Base-by-base conservation (phyloP, 1,284 basidiomycete genomes). In the Pholiota adiposa region DNA sequence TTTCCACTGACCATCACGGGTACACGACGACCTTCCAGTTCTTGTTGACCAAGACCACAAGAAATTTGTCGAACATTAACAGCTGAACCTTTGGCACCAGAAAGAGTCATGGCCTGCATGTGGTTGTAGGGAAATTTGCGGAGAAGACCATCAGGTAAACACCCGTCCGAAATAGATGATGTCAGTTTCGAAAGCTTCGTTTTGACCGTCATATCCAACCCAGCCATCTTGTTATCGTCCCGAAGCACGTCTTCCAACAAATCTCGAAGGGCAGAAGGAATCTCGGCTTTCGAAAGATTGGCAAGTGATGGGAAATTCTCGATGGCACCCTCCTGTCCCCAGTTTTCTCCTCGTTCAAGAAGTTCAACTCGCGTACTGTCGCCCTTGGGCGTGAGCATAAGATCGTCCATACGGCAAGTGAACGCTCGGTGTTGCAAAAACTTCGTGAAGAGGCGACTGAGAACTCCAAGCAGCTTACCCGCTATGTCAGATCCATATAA, bases 1-100 rank as follows among this genome's bases (percentile, higher is more conserved):
- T 99, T 99, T 12, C 97, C 97, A 65, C 94, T 97, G 63, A 99
- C 92, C 97, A 99, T 99, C 51, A 96, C 93, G 2, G 97, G 97
- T 14, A 99, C 97, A 75, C 97, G 95, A 64, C 97, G 93, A 69
- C 97, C 97, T 78, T 99, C 97, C 43, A 99, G 82, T 66, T 98
- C 96, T 76, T 99, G 97, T 76, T 98, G 96, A 54, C 97, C 97
- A 38, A 99, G 87, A 34, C 93, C 87, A 68, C 96, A 98, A 38
- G 97, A 98, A 70, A 99, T 99, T 73, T 98, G 96, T 63, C 95
- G 92, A 8, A 95, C 97, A 70, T 99, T 99, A 75, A 99, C 97
- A 29, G 93, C 91, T 66, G 94, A 97, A 62, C 97, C 97, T 77
- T 99, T 99, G 58, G 97, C 97, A 69, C 97, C 97, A 46, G 97